Conservation (phyloP, 169 alveolate genomes). For the Cryptosporidium ryanae region DNA sequence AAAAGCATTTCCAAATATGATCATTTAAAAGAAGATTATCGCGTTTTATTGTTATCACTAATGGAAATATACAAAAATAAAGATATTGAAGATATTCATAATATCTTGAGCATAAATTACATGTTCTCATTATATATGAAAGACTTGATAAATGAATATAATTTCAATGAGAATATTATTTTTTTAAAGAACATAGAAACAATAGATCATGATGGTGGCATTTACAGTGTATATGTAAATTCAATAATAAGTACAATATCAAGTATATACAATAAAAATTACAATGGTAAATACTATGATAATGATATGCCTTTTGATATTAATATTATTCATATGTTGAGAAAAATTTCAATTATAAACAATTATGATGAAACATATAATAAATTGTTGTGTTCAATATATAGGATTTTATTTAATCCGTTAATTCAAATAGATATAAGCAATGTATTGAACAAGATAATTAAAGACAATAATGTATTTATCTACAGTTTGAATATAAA, state of each 20-base stretch:
- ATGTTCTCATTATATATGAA: conserved; percentile 22
- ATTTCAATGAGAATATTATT: conserved; percentile 20
- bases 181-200: conserved; percentile 4
- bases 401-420: conserved; percentile 6
- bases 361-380: not conserved
- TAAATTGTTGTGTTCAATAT: not conserved
- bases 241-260: too few relatives aligned
- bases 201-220: not conserved
- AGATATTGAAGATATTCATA: not conserved
- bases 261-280: too few relatives aligned
- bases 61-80: not conserved
- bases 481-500: conserved; percentile 4
- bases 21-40: conserved; percentile 43
- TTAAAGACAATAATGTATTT: conserved; percentile 5
- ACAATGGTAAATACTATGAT: not conserved
- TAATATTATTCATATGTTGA: not conserved
- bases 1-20: conserved; percentile 40
- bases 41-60: conserved; percentile 44
- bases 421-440: not conserved
- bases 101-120: not conserved
- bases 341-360: not conserved
- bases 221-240: not conserved
- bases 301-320: not conserved
- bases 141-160: not conserved
- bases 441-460: not conserved